A percentile compares a stretch with the other conserved stretches of the same genome.
Conservation (phyloP, 2,329 filamentous ascomycete genomes). For the Cytospora piceicola region DNA sequence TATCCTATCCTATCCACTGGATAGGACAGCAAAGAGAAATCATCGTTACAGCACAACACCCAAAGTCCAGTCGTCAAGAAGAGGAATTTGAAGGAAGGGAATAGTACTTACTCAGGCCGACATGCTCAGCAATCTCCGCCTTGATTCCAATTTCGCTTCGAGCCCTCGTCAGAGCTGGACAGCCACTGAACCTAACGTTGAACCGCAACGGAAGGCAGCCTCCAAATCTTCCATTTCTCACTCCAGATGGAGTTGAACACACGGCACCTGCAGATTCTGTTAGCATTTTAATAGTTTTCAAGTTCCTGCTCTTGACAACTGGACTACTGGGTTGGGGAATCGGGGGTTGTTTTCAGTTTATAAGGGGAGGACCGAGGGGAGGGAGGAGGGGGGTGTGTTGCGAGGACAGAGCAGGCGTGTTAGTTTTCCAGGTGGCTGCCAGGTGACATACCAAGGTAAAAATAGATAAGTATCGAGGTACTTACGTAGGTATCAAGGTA, state of each 20-base stretch:
- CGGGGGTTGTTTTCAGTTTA: background rate
- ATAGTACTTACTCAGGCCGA: background rate
- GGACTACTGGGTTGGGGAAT: slow-evolving; percentile 1
- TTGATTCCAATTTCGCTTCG: no score
- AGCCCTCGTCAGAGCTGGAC: no score
- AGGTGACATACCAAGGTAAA: background rate
- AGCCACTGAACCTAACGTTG: no score
- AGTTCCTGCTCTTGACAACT: background rate
- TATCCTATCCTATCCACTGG: background rate
- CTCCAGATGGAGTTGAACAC: background rate
- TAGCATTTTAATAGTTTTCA: background rate
- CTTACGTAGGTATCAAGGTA: background rate
- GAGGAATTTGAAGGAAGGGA: background rate
- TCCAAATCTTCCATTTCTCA: background rate
- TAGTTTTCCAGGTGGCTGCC: background rate
- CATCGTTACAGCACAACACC: background rate
- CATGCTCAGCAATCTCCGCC: background rate
- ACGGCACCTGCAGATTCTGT: background rate
- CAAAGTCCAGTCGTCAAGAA: slow-evolving; percentile 12
- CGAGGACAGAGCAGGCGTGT: background rate
- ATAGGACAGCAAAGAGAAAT: background rate
- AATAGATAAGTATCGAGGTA: background rate
- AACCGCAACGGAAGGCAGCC: no score
- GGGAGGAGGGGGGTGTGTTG: no score
- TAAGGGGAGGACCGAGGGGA: background rate